Base-by-base conservation (phyloP, 2,329 filamentous ascomycete genomes). In the Leptoxyphium fumago region DNA sequence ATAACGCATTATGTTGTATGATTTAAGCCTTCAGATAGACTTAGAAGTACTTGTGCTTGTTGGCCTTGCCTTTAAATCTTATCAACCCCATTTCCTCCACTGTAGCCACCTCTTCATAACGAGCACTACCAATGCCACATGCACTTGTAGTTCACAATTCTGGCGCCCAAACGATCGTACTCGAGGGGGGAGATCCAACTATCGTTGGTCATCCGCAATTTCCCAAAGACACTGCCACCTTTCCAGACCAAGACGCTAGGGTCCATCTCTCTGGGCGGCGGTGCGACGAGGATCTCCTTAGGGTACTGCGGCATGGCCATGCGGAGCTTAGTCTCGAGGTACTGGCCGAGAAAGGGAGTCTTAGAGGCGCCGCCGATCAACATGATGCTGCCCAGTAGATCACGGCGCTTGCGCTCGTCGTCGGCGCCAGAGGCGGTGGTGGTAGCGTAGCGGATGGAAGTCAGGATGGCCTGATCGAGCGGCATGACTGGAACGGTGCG, bases 221-320 rank as follows among this genome's bases (percentile, higher is more conserved):
- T 87, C 2, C 86, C 88, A 69, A 95, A 98, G 13, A 98, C 88
- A 60, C 87, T 94, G 1, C 85, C 91, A 3, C 91, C 91, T 72
- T 98, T 98, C 91, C 91, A 98, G 8, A 82, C 80, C 43, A 96
- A 83, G n/a, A 96, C 88, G 64, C 95, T 87, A 47, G 91, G 86
- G 64, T 98, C 91, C 68, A 98, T 82, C 55, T 98, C 91, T 55
- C 89, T 73, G 0, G 91, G 91, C n/a, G 78, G 78, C 15, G 73
- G 70, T 1, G 75, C 77, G 18, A 82, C 76, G 48, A 81, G 68
- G 45, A 82, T 77, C 51, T 79, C 72, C 72, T 91, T 78, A 5
- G 69, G 67, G 50, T 74, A 75, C n/a, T 67, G 70, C 1, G 75
- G 74, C 42, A 73, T 64, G 21, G 80, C 71, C 48, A 74, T 72